These are phyloP conservation scores for Coemansia sp. DNA, from an alignment of 192 early-diverging fungal genomes.

Conservation along the genomic window DNA sequence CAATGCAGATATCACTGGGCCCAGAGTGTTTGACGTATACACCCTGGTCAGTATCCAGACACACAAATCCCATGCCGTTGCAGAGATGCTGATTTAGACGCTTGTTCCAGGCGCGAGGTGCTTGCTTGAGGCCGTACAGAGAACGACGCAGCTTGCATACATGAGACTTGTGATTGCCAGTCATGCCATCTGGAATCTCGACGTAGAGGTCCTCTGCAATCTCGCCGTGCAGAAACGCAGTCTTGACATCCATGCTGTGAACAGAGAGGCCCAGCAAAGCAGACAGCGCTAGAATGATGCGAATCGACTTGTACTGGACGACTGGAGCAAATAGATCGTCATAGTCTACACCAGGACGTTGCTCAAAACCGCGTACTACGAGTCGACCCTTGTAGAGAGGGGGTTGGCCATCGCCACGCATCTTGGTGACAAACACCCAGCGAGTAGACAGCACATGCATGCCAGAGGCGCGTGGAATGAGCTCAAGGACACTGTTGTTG, in stretches of 20 bases:
- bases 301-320: conserved; percentile 8
- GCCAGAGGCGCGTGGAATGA: neutral
- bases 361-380: neutral
- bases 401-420: neutral
- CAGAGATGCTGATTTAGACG: no score
- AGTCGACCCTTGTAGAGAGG: conserved; percentile 6
- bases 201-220: no score
- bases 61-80: no score
- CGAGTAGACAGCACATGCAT: neutral
- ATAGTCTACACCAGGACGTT: neutral
- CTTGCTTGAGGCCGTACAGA: no score
- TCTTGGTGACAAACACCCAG: conserved; percentile 5
- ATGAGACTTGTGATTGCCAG: no score
- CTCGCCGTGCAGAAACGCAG: no score
- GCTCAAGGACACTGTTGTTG: conserved; percentile 1
- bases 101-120: no score
- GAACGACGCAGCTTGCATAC: no score
- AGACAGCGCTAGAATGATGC: neutral
- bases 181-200: no score
- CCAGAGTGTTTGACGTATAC: no score
- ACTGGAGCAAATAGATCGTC: conserved; percentile 5
- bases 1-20: no score
- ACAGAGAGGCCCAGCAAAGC: neutral
- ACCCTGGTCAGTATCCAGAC: no score
- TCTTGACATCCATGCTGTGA: neutral